Evolutionary conservation across 2,329 filamentous ascomycete genomes (phyloP).

Genomic region (Chrysoporthe austroafricana): DNA sequence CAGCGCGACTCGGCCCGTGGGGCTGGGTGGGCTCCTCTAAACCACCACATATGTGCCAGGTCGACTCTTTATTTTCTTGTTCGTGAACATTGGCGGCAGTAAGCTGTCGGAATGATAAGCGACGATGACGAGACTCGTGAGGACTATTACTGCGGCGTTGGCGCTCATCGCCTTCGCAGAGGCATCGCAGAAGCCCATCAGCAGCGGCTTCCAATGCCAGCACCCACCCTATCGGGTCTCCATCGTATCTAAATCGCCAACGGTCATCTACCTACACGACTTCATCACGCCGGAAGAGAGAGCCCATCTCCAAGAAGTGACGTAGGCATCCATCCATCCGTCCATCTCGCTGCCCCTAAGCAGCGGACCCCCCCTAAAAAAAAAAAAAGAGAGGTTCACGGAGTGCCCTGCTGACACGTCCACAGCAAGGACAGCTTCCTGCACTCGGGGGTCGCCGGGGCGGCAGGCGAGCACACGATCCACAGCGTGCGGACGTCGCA

Average conservation of each 20-base stretch:
- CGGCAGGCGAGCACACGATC: slow-evolving; percentile 36
- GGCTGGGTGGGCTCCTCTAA: neutral
- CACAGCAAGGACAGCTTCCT: slow-evolving; percentile 42
- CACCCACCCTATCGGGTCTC: slow-evolving; percentile 40
- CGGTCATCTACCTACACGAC: slow-evolving; percentile 44
- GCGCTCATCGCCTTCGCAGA: neutral
- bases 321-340: neutral
- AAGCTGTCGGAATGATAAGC: neutral
- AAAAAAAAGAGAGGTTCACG: neutral
- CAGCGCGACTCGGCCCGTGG: neutral
- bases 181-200: slow-evolving; percentile 33
- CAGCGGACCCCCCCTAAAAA: too few relatives aligned
- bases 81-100: neutral
- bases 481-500: slow-evolving; percentile 40
- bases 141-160: neutral
- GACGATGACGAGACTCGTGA: neutral
- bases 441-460: slow-evolving; percentile 41
- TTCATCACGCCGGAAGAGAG: slow-evolving; percentile 44
- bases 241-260: slow-evolving; percentile 42
- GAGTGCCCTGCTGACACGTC: neutral
- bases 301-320: slow-evolving; percentile 35
- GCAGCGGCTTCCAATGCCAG: slow-evolving; percentile 33
- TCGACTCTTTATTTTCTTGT: neutral
- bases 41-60: neutral
- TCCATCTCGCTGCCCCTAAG: neutral